Percentiles rank a stretch among this genome's conserved stretches.
phyloP scores from a whole-genome alignment of 2,329 filamentous ascomycete genomes.

The Rutstroemia sydowiana region DNA sequence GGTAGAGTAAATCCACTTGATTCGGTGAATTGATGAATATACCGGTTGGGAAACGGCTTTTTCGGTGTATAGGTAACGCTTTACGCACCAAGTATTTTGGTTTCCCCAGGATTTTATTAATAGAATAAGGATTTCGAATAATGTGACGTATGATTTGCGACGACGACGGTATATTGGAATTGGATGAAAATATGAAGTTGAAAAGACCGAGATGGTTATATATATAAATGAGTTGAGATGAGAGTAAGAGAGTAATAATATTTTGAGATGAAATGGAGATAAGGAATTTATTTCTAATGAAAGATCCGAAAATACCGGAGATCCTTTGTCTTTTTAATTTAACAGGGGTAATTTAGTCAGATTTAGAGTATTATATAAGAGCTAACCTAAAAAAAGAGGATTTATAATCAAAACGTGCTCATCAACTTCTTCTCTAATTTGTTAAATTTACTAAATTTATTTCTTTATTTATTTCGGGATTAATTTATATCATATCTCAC shows the following conservation, averaged over 20 bases:
- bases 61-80: too few species aligned
- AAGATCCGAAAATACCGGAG: background rate
- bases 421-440: too few species aligned
- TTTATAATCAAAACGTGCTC: background rate
- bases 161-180: background rate
- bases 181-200: background rate
- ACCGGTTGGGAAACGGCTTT: too few species aligned
- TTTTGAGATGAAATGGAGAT: background rate
- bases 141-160: background rate
- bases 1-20: too few species aligned
- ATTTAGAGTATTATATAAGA: background rate
- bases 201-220: constrained; percentile 3
- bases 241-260: background rate
- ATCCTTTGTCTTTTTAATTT: too few species aligned
- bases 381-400: background rate
- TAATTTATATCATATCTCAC: too few species aligned
- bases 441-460: too few species aligned
- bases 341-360: too few species aligned
- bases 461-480: too few species aligned
- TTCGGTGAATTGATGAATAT: too few species aligned
- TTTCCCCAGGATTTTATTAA: background rate
- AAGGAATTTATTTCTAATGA: background rate
- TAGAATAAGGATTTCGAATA: background rate
- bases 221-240: background rate
- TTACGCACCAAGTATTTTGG: too few species aligned